Percentiles rank a stretch among this genome's conserved stretches.
phyloP scores from a whole-genome alignment of 352 stramenopile species.

The Globisporangium spinosum region DNA sequence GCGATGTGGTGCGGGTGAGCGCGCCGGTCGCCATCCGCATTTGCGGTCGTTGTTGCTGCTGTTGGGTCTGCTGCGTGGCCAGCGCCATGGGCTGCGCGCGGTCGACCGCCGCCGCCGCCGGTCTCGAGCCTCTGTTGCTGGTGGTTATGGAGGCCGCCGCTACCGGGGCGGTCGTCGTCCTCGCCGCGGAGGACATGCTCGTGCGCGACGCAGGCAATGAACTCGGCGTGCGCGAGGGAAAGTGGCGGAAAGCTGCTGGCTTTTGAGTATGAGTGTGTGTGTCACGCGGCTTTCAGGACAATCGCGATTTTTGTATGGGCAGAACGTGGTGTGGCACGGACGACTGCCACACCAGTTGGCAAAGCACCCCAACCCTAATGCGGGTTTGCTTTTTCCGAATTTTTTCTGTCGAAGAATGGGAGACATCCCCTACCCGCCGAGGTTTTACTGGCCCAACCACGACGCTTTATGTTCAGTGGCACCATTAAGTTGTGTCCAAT shows the following conservation, averaged over 20 bases:
- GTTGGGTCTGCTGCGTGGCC: constrained; percentile 4
- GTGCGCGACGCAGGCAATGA: constrained; percentile 10
- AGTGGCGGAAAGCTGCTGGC: not conserved
- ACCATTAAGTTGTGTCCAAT: too few species aligned
- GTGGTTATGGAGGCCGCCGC: not conserved
- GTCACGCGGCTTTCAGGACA: not conserved
- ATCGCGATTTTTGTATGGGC: not conserved
- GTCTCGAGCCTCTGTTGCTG: not conserved
- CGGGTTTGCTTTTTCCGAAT: not conserved
- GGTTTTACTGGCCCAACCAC: not conserved
- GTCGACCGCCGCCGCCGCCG: not conserved
- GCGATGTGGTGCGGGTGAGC: constrained; percentile 21
- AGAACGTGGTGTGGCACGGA: not conserved
- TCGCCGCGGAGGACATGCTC: constrained; percentile 7
- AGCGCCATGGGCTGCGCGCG: not conserved
- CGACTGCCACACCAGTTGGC: too few species aligned
- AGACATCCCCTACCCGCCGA: not conserved
- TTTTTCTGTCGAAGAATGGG: constrained; percentile 1
- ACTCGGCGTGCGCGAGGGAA: not conserved
- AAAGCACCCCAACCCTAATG: not conserved
- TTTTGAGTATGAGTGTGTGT: not conserved
- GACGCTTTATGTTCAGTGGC: not conserved
- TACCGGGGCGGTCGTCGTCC: not conserved
- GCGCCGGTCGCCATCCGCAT: not conserved
- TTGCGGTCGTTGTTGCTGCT: not conserved